Evolutionary conservation across 2,329 filamentous ascomycete genomes (phyloP), one percentile per base, ranked within the genome.

Genomic region (Claviceps arundinis): DNA sequence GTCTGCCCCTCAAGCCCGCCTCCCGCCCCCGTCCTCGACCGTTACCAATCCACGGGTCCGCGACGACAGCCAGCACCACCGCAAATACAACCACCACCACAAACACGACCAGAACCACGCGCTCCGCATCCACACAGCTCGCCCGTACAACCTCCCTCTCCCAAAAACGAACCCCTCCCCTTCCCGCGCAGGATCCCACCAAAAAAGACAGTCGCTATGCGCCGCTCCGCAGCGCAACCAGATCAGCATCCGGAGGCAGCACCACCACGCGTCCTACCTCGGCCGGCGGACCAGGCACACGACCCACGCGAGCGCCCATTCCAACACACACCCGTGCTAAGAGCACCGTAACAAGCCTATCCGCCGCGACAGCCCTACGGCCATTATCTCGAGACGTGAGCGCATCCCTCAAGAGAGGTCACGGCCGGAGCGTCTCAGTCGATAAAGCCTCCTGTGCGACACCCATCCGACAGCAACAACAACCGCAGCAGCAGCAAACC

Each of bases 1-100:
- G 75, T 41, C 65, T 78, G 37, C 75, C 75, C 41, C 61, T 73
- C 57, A 77, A 74, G 59, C 73, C 72, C 37, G 57, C 61, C 48
- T 62, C 16, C 24, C 6, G 19, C 17, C n/a, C 40, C 9, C 38
- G n/a, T 4, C 41, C 65, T 24, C 63, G 68, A 42, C 64, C 64
- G 19, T 58, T 63, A 41, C 66, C 67, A 14, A n/a, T 48, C 24
- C 26, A 8, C 45, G 30, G 17, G 7, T 59, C 58, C n/a, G 56
- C 57, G 19, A 38, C 50, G 13, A 50, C 55, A 3, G 56, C 59
- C 26, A 52, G 52, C 17, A 56, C 54, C 24, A 40, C 11, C 37
- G 16, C 41, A 3, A 26, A 17, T 52, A 6, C 17, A 43, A 44
- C 30, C 41, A 11, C 47, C 43, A 24, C 50, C 19, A 30, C 30